Evolutionary conservation across 306 rosid genomes (phyloP), one percentile per base, ranked within the genome.

Genomic region (Vigna reflexopilosa): DNA sequence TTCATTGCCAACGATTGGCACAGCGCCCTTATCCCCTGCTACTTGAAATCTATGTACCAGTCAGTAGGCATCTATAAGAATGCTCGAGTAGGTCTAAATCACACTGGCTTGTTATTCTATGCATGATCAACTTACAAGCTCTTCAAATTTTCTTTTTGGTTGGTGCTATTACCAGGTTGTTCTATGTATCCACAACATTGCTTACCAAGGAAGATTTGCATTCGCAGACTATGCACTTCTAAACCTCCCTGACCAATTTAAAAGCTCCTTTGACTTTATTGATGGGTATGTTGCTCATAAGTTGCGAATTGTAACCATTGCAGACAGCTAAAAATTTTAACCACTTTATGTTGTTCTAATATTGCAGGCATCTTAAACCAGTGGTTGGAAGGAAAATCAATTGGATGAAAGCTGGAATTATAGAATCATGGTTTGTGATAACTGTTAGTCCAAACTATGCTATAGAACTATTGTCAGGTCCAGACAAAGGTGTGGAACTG

Each of bases 1-100:
- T 90, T 92, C 76, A 13, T 92, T 6, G 93, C 91, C 70, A 92
- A 92, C 32, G 97, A 92, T 81, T 92, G 97, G 97, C 97, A 92
- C 85, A 92, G 95, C 13, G 89, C 95, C 50, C 88, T 88, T 45
- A 8, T 92, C 45, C 80, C 97, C 4, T 92, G 91, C 84, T 90
- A 92, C 89, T 80, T 92, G 75, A 90, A 92, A 87, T 4, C 86
- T 50, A 48, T 75, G 36, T 90, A 92, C 82, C 84, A 92, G 51
- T 22, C 87, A 63, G 63, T 45, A n/a, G 93, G 95, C 73, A 50
- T 88, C 52, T 92, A 71, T 72, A 85, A 8, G 76, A 87, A 77
- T 70, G 95, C 97, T 28, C 75, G 47, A 73, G 95, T 92, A 89
- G 26, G 90, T 84, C 55, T 67, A n/a, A 71, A 28, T 62, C 42